phyloP scores from a whole-genome alignment of 768 basidiomycete species.

The Mycena haematopus region DNA sequence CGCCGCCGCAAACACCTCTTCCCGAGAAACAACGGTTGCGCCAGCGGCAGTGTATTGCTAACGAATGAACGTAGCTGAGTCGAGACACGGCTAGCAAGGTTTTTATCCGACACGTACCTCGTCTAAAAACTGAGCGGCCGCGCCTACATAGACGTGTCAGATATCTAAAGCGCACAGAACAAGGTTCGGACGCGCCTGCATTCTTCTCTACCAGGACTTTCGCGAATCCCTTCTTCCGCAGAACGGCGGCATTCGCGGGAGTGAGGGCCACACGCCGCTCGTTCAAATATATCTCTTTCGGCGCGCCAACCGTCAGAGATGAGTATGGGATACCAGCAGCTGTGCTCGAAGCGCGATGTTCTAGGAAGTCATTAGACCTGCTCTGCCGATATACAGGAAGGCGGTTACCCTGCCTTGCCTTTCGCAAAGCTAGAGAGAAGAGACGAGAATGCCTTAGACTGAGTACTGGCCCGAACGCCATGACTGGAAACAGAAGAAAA shows the following conservation, averaged over 20 bases:
- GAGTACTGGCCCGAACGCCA: constrained; percentile 27
- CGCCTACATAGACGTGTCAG: constrained; percentile 54
- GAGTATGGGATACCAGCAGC: constrained; percentile 64
- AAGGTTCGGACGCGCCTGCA: constrained; percentile 12
- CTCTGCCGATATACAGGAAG: neutral
- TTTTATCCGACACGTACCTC: constrained; percentile 38
- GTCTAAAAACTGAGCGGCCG: constrained; percentile 79
- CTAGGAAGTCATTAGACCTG: neutral
- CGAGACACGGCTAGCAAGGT: neutral
- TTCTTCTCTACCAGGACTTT: constrained; percentile 72
- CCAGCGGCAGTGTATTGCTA: constrained; percentile 77
- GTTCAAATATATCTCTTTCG: constrained; percentile 76
- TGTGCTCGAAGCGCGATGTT: constrained; percentile 20
- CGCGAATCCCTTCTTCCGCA: constrained; percentile 84
- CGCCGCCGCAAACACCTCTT: constrained; percentile 68
- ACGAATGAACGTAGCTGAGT: neutral
- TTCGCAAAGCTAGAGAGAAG: constrained; percentile 24
- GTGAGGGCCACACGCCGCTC: constrained; percentile 85
- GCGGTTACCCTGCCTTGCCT: constrained; percentile 21
- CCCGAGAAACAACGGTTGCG: constrained; percentile 74
- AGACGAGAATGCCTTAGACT: constrained; percentile 6
- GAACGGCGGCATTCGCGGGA: constrained; percentile 74
- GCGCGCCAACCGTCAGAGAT: constrained; percentile 76
- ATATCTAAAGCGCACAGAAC: neutral
- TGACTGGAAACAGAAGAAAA: constrained; percentile 4